Conservation (phyloP, 106 monocot genomes). For the Dioscorea zingiberensis region DNA sequence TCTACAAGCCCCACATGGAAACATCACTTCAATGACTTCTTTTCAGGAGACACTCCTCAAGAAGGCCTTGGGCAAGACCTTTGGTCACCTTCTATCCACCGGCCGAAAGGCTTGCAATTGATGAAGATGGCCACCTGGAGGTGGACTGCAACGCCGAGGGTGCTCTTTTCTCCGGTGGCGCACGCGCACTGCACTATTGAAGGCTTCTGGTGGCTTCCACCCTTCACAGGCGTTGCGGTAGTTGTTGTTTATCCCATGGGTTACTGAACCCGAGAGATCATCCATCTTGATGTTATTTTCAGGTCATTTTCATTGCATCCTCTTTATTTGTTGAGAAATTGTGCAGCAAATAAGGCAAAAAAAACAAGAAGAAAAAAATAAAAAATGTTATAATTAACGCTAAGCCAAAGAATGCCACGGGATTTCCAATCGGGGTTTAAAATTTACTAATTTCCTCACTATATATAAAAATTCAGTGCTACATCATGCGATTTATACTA, state of each 20-base stretch:
- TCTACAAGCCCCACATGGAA: conserved; percentile 8
- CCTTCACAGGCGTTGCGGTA: conserved; percentile 30
- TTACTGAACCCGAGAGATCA: neutral
- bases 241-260: conserved; percentile 21
- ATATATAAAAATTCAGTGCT: no score
- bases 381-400: no score
- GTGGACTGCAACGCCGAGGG: conserved; percentile 63
- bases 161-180: conserved; percentile 37
- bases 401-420: no score
- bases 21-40: neutral
- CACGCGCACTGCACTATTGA: conserved; percentile 26
- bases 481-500: no score
- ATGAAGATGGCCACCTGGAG: conserved; percentile 23
- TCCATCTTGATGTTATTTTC: neutral
- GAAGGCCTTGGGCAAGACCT: conserved; percentile 16
- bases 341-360: no score
- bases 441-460: no score
- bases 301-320: neutral
- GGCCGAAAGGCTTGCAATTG: conserved; percentile 36
- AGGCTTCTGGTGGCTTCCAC: conserved; percentile 44
- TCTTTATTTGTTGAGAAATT: no score
- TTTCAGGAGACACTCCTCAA: conserved; percentile 12
- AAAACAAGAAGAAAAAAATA: no score
- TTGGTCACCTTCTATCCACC: conserved; percentile 45
- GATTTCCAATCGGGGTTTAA: no score